Evolutionary conservation across 2,329 filamentous ascomycete species (phyloP).

Genomic region (Talaromyces sp.): DNA sequence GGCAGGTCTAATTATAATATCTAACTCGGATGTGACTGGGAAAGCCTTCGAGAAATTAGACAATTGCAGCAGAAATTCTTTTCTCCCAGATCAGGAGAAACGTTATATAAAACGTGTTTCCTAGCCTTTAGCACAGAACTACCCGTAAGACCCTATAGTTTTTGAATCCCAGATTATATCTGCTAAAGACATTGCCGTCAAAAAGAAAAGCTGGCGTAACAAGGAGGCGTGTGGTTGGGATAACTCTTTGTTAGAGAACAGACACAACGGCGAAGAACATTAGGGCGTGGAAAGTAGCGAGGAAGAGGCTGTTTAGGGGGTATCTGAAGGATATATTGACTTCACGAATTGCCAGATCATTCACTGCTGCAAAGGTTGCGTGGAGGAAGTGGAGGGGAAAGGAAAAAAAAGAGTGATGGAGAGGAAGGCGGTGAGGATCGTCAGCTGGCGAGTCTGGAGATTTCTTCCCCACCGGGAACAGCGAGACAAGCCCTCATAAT

Average conservation of each 20-base stretch:
- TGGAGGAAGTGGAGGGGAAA: not conserved
- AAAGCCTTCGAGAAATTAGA: not conserved
- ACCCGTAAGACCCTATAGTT: not conserved
- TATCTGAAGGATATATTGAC: not conserved
- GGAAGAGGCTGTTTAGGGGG: not conserved
- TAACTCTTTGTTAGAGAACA: not conserved
- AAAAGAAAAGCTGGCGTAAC: not conserved
- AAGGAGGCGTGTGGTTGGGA: not conserved
- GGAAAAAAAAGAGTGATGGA: not conserved
- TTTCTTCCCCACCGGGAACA: not conserved
- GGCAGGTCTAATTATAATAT: not conserved
- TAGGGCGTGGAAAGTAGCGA: not conserved
- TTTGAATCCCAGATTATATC: not conserved
- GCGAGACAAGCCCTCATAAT: not conserved
- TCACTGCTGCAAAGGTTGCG: not conserved
- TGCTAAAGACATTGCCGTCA: not conserved
- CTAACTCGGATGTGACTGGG: not conserved
- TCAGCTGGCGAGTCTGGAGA: no score
- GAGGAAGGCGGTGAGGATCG: not conserved
- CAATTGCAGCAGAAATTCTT: not conserved
- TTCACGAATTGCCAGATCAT: not conserved
- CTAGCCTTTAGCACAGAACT: not conserved
- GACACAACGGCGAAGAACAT: not conserved
- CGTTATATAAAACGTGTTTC: not conserved
- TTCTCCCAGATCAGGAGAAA: not conserved